Evolutionary conservation across 2,329 filamentous ascomycete species (phyloP).

Genomic region (Aspergillus pseudoglaucus): DNA sequence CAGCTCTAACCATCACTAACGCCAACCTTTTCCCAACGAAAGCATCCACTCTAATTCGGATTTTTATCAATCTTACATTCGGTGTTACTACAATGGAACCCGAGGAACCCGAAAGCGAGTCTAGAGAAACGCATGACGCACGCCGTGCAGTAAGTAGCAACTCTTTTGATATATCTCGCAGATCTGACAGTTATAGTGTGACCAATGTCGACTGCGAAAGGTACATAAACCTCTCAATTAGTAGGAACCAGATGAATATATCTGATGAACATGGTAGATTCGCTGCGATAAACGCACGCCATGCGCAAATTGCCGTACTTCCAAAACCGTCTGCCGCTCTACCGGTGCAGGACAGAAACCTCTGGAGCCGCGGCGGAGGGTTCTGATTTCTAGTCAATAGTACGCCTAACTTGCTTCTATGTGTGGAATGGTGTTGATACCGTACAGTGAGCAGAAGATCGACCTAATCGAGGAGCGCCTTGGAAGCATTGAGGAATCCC

Average conservation of each 20-base stretch:
- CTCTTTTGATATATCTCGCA: background rate
- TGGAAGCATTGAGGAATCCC: slow-evolving; percentile 40
- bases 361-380: slow-evolving; percentile 32
- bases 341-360: slow-evolving; percentile 30
- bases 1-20: background rate
- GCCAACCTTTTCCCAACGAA: background rate
- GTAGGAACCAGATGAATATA: too few relatives aligned
- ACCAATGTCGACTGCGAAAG: slow-evolving; percentile 30
- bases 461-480: slow-evolving; percentile 48
- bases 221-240: slow-evolving; percentile 10
- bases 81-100: slow-evolving; percentile 19
- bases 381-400: slow-evolving; percentile 39
- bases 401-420: slow-evolving; percentile 13
- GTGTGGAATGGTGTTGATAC: background rate
- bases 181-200: slow-evolving; percentile 20
- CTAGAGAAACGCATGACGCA: slow-evolving; percentile 12
- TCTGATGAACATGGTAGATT: slow-evolving; percentile 20
- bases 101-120: slow-evolving; percentile 24
- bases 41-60: background rate
- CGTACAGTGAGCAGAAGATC: slow-evolving; percentile 46
- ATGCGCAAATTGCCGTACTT: slow-evolving; percentile 37
- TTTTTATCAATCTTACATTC: background rate
- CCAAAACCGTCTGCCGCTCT: slow-evolving; percentile 31
- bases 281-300: slow-evolving; percentile 37
- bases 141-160: slow-evolving; percentile 25